Percentiles rank a stretch among this genome's conserved stretches.
phyloP scores from a whole-genome alignment of 176 grass and related monocot genomes.

The sorghum (Sorghum bicolor) region Sorghum_bicolor_NCBIv3 NC_012870.2:64578001-64578500 shows the following conservation, averaged over 20 bases:
- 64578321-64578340: constrained; percentile 94
- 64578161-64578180: constrained; percentile 85
- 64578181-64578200: constrained; percentile 89
- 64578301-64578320: constrained; percentile 99
- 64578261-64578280: constrained; percentile 16
- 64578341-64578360: constrained; percentile 74
- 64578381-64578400: constrained; percentile 4
- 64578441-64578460: not conserved
- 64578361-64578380: constrained; percentile 12
- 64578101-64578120: constrained; percentile 21
- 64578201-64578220: constrained; percentile 51
- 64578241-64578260: constrained; percentile 11
- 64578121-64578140: constrained; percentile 76
- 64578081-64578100: not conserved
- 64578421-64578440: not conserved
- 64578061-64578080: constrained; percentile 7
- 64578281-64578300: constrained; percentile 94
- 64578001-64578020: constrained; percentile 76
- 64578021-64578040: constrained; percentile 67
- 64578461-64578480: constrained; percentile 13
- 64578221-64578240: constrained; percentile 19
- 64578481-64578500: constrained; percentile 31
- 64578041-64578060: constrained; percentile 30
- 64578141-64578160: constrained; percentile 94
- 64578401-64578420: not conserved